Evolutionary conservation across 768 basidiomycete genomes (phyloP), one percentile per base, ranked within the genome.

Genomic region (Mycena kentingensis): DNA sequence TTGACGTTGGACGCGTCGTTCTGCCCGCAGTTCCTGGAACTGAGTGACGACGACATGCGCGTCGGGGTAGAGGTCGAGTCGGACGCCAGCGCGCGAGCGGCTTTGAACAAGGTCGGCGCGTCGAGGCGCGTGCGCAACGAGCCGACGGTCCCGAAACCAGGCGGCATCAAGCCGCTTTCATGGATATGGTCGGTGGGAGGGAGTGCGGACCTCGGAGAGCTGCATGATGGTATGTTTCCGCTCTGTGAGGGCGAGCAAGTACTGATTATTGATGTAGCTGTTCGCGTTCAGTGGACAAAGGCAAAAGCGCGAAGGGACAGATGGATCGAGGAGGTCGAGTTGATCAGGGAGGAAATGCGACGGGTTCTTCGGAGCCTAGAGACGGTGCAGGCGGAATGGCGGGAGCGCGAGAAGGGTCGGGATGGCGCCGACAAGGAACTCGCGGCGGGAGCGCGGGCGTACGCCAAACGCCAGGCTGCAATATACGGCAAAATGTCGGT

Each of bases 251-350:
- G 32, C 11, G 32, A 34, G n/a, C n/a, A n/a, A n/a, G 10, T 34
- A n/a, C 32, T 34, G 19, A 43, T 13, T 13, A 43, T 22, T 5
- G 21, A 5, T 6, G 25, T 22, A 46, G 45, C 28, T 5, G 32
- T 46, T 6, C 45, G 45, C 6, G 45, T 46, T 7, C 27, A 46
- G 25, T 46, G 45, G 45, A 16, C 10, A 6, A 46, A 46, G 21
- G 29, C 45, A 6, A 29, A 21, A 32, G 29, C 29, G 15, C 45
- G 45, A 22, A 31, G 28, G 32, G 18, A 46, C 27, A 12, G 28
- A 16, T 46, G 45, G 45, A 6, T 5, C 6, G 45, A 46, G 22
- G 45, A 46, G 21, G 45, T 46, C 13, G 29, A 12, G 32, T 28
- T 46, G 11, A 5, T 46, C 5, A 11, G 28, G 5, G 45, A 46